Conservation (phyloP, 768 basidiomycete genomes). For the Boletus rubropictus region DNA sequence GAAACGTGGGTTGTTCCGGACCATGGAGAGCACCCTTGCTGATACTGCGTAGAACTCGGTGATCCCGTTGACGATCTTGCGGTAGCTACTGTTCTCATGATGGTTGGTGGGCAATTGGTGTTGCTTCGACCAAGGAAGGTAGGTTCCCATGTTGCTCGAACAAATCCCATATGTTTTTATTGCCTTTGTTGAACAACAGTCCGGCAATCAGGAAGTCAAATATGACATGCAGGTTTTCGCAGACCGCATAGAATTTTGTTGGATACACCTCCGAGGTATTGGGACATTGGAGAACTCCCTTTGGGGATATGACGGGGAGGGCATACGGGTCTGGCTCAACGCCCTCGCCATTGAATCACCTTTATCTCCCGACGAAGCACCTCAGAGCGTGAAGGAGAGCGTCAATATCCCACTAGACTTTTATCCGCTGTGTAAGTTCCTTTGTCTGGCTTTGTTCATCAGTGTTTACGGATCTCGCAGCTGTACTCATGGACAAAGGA, state of each 20-base stretch:
- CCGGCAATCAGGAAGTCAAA: conserved; percentile 81
- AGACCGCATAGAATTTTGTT: conserved; percentile 96
- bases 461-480: conserved; percentile 36
- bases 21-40: conserved; percentile 4
- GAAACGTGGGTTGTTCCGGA: conserved; percentile 59
- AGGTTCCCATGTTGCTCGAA: conserved; percentile 8
- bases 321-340: conserved; percentile 91
- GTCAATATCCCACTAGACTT: conserved; percentile 90
- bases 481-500: conserved; percentile 97
- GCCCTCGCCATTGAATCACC: conserved; percentile 82
- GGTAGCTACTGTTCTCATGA: conserved; percentile 92
- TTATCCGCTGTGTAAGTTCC: conserved; percentile 80
- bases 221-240: conserved; percentile 98
- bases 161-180: neutral
- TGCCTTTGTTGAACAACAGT: conserved; percentile 38
- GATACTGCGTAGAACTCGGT: conserved; percentile 64
- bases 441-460: neutral
- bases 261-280: conserved; percentile 95
- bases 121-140: conserved; percentile 87
- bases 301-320: conserved; percentile 92
- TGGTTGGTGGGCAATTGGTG: conserved; percentile 88
- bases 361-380: conserved; percentile 31
- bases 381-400: conserved; percentile 77
- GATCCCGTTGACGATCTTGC: conserved; percentile 91
- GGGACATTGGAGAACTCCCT: conserved; percentile 92